Conservation (phyloP, 1,284 basidiomycete genomes). For the Ceratobasidium sp. region DNA sequence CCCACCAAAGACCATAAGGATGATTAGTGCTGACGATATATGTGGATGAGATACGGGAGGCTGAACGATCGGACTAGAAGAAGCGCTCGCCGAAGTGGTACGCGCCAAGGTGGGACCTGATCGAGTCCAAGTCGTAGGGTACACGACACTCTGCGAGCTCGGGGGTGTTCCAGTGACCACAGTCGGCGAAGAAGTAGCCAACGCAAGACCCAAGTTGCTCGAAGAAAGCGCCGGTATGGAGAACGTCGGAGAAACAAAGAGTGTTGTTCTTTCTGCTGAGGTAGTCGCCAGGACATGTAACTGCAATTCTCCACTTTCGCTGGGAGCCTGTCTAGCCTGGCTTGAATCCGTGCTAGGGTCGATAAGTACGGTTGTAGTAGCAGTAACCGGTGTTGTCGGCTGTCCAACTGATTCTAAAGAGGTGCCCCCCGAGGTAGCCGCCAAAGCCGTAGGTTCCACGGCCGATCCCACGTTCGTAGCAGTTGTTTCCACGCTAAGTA, state of each 20-base stretch:
- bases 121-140: constrained; percentile 27
- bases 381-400: background rate
- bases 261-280: constrained; percentile 24
- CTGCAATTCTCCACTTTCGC: background rate
- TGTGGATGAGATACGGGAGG: constrained; percentile 25
- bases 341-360: background rate
- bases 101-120: constrained; percentile 2
- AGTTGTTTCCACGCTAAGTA: constrained; percentile 23
- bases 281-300: constrained; percentile 16
- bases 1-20: constrained; percentile 33
- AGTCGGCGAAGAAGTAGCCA: background rate
- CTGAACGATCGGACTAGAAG: background rate
- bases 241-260: constrained; percentile 26
- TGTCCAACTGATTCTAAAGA: background rate
- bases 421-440: background rate
- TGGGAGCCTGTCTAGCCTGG: background rate
- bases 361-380: background rate
- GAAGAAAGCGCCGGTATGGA: constrained; percentile 1
- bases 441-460: background rate
- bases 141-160: background rate
- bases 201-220: background rate
- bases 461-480: background rate
- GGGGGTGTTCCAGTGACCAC: background rate
- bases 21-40: constrained; percentile 37
- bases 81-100: constrained; percentile 24